These are phyloP conservation scores for Astrocystis sublimbata DNA, from an alignment of 495 filamentous ascomycete species.

Conservation along the genomic window DNA sequence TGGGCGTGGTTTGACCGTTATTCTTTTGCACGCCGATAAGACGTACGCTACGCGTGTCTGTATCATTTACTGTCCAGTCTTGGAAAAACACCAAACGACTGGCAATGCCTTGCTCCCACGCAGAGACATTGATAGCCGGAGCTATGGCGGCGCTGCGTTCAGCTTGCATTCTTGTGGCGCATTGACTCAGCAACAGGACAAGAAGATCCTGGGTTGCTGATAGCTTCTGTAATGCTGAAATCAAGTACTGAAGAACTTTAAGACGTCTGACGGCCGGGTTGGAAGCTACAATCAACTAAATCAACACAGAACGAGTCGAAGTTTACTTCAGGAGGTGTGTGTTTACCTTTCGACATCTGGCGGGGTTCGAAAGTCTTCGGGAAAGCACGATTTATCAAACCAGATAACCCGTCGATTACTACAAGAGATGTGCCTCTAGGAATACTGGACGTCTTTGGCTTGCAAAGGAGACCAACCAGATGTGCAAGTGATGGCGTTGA, in stretches of 20 bases:
- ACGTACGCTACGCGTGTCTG: constrained; percentile 32
- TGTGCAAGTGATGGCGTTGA: constrained; percentile 65
- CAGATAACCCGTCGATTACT: constrained; percentile 76
- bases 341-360: constrained; percentile 28
- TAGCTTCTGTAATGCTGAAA: constrained; percentile 60
- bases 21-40: constrained; percentile 49
- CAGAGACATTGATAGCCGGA: constrained; percentile 63
- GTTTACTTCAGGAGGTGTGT: constrained; percentile 23
- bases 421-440: constrained; percentile 61
- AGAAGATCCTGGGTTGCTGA: constrained; percentile 69
- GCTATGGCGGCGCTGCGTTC: constrained; percentile 65
- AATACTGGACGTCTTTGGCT: constrained; percentile 61
- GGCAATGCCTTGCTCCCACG: constrained; percentile 71
- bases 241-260: constrained; percentile 48
- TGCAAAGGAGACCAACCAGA: constrained; percentile 69
- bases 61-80: constrained; percentile 52
- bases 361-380: constrained; percentile 44
- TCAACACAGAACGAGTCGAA: neutral
- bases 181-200: constrained; percentile 69
- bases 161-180: constrained; percentile 64
- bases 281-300: constrained; percentile 31
- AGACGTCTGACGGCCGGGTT: constrained; percentile 38
- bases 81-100: constrained; percentile 70
- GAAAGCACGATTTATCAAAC: constrained; percentile 72
- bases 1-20: constrained; percentile 36